Conservation (phyloP, 2,329 filamentous ascomycete species). For the Fusarium euwallaceae region DNA sequence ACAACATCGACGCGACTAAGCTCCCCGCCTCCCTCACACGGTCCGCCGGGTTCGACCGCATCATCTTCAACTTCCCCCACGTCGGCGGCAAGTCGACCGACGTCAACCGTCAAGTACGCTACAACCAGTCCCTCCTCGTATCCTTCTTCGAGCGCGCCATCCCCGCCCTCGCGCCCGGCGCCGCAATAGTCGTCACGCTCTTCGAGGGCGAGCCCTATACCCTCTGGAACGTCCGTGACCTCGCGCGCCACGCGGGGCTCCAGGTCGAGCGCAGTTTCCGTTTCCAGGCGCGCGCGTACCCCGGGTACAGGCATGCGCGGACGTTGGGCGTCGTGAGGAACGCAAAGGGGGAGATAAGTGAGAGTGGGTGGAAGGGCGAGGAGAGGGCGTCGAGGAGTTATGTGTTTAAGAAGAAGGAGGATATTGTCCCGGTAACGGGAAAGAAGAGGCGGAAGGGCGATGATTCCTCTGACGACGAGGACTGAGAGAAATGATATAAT, state of each 20-base stretch:
- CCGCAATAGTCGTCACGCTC: constrained; percentile 82
- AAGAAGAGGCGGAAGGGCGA: constrained; percentile 50
- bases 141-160: constrained; percentile 73
- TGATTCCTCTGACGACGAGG: constrained; percentile 52
- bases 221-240: constrained; percentile 92
- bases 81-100: constrained; percentile 92
- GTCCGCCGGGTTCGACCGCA: constrained; percentile 72
- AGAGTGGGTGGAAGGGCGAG: constrained; percentile 59
- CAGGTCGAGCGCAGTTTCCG: constrained; percentile 77
- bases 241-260: constrained; percentile 82
- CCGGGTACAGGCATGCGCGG: constrained; percentile 79
- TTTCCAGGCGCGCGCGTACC: constrained; percentile 77
- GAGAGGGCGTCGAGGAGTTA: constrained; percentile 67
- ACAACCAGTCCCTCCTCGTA: constrained; percentile 86
- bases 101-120: constrained; percentile 92
- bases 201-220: constrained; percentile 97
- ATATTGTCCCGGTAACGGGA: constrained; percentile 50
- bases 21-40: constrained; percentile 63
- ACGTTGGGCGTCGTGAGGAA: constrained; percentile 76
- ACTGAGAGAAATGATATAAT: constrained; percentile 21
- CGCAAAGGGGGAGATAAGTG: constrained; percentile 58
- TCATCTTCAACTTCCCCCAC: constrained; percentile 98
- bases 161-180: constrained; percentile 57
- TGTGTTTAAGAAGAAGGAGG: constrained; percentile 72
- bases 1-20: constrained; percentile 76